These are phyloP conservation scores for Pyrenochaeta sp. DNA, from an alignment of 2,329 filamentous ascomycete genomes.

Conservation along the genomic window DNA sequence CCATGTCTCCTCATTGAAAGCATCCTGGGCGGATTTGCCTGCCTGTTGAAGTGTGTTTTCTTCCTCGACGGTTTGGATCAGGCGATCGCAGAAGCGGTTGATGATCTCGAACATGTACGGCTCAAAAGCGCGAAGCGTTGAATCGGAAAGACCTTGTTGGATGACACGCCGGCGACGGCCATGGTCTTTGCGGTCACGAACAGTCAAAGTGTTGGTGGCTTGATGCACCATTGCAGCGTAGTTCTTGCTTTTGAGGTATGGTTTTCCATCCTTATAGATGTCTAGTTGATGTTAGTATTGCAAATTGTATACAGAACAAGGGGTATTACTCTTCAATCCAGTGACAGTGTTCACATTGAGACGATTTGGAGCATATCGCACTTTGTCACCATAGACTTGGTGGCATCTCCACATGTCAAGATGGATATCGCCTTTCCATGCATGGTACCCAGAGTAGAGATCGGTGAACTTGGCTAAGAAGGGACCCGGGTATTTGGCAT, in stretches of 20 bases:
- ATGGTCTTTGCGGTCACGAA: conserved; percentile 7
- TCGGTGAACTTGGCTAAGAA: conserved; percentile 17
- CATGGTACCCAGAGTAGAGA: conserved; percentile 16
- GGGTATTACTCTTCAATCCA: conserved; percentile 5
- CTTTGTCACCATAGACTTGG: conserved; percentile 14
- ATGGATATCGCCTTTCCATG: conserved; percentile 13
- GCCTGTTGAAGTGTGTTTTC: no score
- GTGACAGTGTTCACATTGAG: conserved; percentile 5
- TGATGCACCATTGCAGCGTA: conserved; percentile 17
- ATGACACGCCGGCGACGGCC: conserved; percentile 12
- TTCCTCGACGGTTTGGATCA: no score
- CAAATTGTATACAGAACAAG: no score
- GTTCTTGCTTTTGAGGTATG: conserved; percentile 9
- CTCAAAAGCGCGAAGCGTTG: no score
- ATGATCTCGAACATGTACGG: no score
- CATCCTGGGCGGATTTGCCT: no score
- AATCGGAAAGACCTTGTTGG: conserved; percentile 8
- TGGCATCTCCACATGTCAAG: conserved; percentile 16
- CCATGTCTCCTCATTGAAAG: no score
- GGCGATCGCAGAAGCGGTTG: conserved; percentile 6
- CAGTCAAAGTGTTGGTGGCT: conserved; percentile 18
- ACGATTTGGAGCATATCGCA: conserved; percentile 7
- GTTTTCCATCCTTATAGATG: conserved; percentile 14
- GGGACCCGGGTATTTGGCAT: conserved; percentile 20
- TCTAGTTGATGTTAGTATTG: conserved; percentile 6